Conservation (phyloP, 164 flowering plant genomes). For the Vitis vinifera region ASM3070453v1 NC_081811.1:11894501-11895000, state of each 20-base stretch:
- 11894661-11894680: background rate
- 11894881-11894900: constrained; percentile 20
- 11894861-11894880: constrained; percentile 25
- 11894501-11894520: too few species aligned
- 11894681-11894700: background rate
- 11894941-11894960: constrained; percentile 38
- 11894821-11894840: background rate
- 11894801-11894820: background rate
- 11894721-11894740: background rate
- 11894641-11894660: background rate
- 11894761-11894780: background rate
- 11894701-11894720: background rate
- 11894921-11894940: constrained; percentile 26
- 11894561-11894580: background rate
- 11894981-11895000: too few species aligned
- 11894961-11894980: constrained; percentile 37
- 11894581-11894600: background rate
- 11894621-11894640: background rate
- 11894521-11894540: too few species aligned
- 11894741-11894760: background rate
- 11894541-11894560: too few species aligned
- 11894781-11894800: background rate
- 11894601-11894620: background rate
- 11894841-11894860: constrained; percentile 54
- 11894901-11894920: constrained; percentile 20